phyloP scores from a whole-genome alignment of 1,139 yeast genomes.

The Lodderomyces metapsilosis region DNA sequence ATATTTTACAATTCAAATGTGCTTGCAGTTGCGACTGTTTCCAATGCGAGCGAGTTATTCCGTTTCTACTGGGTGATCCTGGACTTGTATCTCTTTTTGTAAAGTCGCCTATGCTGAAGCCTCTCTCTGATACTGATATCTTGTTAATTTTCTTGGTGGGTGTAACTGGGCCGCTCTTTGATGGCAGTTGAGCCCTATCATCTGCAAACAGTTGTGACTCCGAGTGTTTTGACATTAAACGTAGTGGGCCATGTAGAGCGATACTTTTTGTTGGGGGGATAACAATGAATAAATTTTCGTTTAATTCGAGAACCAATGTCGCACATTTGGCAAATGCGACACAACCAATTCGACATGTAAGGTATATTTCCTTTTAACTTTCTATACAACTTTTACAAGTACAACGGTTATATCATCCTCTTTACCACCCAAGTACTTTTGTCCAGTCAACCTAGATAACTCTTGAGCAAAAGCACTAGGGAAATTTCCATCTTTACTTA shows the following conservation, averaged over 20 bases:
- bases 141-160: conserved; percentile 25
- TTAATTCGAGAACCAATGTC: background rate
- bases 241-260: too few relatives aligned
- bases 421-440: conserved; percentile 82
- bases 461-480: conserved; percentile 90
- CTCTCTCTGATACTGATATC: conserved; percentile 35
- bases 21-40: conserved; percentile 35
- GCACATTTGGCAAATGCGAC: too few relatives aligned
- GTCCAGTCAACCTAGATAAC: conserved; percentile 65
- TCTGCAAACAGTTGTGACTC: background rate
- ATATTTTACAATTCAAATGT: conserved; percentile 37
- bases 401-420: conserved; percentile 92
- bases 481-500: conserved; percentile 69
- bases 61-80: conserved; percentile 6
- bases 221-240: conserved; percentile 12
- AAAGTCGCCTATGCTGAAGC: conserved; percentile 29
- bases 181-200: background rate
- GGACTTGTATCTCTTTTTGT: conserved; percentile 1
- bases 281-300: too few relatives aligned
- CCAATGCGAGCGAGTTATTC: conserved; percentile 64
- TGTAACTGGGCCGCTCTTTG: conserved; percentile 8
- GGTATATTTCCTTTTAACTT: too few relatives aligned
- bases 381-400: conserved; percentile 53
- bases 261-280: too few relatives aligned
- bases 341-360: too few relatives aligned